phyloP scores from a whole-genome alignment of 2,329 filamentous ascomycete genomes.

The Pseudogymnoascus sp. region DNA sequence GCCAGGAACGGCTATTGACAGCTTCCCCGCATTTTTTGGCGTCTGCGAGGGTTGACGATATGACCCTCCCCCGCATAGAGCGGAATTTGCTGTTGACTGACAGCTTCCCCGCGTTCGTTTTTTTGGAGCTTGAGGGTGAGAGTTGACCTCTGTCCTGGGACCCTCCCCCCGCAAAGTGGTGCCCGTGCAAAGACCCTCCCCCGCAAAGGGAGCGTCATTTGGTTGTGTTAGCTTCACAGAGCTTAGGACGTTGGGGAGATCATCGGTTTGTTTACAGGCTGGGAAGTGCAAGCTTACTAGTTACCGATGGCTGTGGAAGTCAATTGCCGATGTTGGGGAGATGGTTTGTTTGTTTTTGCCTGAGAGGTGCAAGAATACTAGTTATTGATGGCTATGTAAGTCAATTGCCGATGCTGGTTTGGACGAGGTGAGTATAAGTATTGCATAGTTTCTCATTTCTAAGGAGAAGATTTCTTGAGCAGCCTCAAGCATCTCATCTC shows the following conservation, averaged over 20 bases:
- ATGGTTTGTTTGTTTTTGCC: neutral
- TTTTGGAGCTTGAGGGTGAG: too few relatives aligned
- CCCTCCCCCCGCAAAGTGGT: neutral
- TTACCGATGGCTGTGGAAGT: neutral
- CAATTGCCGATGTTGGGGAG: neutral
- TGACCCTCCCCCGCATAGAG: neutral
- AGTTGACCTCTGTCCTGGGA: too few relatives aligned
- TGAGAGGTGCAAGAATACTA: neutral
- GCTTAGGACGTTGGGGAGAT: neutral
- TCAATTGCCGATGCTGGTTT: neutral
- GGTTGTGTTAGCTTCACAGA: neutral
- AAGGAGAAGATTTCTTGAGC: neutral
- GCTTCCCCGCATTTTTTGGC: too few relatives aligned
- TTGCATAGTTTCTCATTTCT: neutral
- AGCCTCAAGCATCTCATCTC: neutral
- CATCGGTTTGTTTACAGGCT: neutral
- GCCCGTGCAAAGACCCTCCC: neutral
- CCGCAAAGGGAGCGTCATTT: neutral
- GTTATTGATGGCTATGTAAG: neutral
- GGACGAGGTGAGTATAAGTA: neutral
- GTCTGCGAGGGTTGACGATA: too few relatives aligned
- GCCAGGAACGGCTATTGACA: too few relatives aligned
- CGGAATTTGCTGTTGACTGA: neutral
- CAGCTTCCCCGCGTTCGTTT: neutral
- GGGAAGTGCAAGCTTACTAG: neutral